phyloP scores from a whole-genome alignment of 1,139 yeast species.

The Debaryomycetaceae sp. region DNA sequence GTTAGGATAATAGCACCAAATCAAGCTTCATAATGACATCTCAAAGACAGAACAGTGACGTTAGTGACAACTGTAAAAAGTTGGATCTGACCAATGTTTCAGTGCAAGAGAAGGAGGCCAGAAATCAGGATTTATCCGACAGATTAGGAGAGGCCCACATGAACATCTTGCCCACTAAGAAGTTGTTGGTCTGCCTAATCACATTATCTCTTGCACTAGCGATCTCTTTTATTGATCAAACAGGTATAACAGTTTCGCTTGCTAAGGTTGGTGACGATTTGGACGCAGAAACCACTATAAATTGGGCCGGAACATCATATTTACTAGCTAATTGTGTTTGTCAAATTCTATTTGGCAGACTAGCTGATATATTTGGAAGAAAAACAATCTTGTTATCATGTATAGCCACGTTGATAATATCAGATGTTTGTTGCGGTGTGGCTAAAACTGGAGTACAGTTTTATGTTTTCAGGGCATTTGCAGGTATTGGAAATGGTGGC shows the following conservation, averaged over 20 bases:
- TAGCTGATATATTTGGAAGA: constrained; percentile 45
- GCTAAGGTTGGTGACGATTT: constrained; percentile 35
- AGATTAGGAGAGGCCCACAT: constrained; percentile 35
- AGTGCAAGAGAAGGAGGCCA: not conserved
- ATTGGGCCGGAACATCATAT: constrained; percentile 53
- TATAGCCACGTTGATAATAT: constrained; percentile 27
- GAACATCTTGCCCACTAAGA: constrained; percentile 29
- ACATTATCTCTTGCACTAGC: constrained; percentile 24
- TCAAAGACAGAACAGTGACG: not conserved
- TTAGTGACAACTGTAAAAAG: not conserved
- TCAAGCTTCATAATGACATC: not conserved
- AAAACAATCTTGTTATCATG: constrained; percentile 33
- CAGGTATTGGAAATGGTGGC: constrained; percentile 48
- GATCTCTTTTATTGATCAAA: constrained; percentile 40
- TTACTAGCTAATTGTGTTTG: constrained; percentile 45
- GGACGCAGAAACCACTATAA: constrained; percentile 34
- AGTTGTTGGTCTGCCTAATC: constrained; percentile 26
- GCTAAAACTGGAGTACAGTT: constrained; percentile 38
- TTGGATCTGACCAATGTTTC: not conserved
- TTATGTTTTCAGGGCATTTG: constrained; percentile 41
- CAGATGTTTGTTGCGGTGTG: constrained; percentile 43
- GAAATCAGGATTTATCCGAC: not conserved
- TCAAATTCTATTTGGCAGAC: constrained; percentile 43
- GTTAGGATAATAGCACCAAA: not conserved
- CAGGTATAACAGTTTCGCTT: constrained; percentile 39